These are phyloP conservation scores for Diaporthe citrichinensis DNA, from an alignment of 2,329 filamentous ascomycete species.

Conservation along the genomic window DNA sequence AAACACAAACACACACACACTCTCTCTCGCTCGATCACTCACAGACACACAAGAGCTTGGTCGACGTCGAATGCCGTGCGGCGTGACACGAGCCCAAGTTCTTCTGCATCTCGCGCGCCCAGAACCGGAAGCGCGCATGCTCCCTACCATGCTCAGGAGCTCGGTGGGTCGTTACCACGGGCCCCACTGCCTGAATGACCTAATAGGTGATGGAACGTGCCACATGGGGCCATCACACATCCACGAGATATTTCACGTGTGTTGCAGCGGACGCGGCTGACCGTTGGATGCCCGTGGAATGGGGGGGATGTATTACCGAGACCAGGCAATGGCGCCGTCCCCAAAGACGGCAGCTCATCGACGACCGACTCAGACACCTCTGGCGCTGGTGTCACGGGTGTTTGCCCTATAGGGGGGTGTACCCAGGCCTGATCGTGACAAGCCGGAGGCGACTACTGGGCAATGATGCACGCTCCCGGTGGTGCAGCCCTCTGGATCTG, in stretches of 20 bases:
- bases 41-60: background rate
- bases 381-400: conserved; percentile 12
- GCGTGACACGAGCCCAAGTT: conserved; percentile 3
- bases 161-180: background rate
- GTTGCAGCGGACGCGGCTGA: conserved; percentile 15
- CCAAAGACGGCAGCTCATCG: background rate
- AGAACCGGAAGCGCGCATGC: conserved; percentile 1
- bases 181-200: background rate
- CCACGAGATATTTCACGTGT: conserved; percentile 28
- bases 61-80: conserved; percentile 6
- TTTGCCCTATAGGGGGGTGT: conserved; percentile 9
- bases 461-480: background rate
- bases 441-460: background rate
- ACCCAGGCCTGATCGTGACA: background rate
- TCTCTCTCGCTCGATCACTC: background rate
- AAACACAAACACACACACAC: background rate
- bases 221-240: background rate
- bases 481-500: background rate
- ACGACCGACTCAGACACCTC: background rate
- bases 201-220: conserved; percentile 5
- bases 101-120: background rate
- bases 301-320: background rate
- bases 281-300: background rate
- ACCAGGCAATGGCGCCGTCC: background rate
- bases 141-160: background rate